Percentiles rank a stretch among this genome's conserved stretches.
These are phyloP conservation scores for Gamarada debralockiae DNA, from an alignment of 495 filamentous ascomycete species.

Conservation along the genomic window DNA sequence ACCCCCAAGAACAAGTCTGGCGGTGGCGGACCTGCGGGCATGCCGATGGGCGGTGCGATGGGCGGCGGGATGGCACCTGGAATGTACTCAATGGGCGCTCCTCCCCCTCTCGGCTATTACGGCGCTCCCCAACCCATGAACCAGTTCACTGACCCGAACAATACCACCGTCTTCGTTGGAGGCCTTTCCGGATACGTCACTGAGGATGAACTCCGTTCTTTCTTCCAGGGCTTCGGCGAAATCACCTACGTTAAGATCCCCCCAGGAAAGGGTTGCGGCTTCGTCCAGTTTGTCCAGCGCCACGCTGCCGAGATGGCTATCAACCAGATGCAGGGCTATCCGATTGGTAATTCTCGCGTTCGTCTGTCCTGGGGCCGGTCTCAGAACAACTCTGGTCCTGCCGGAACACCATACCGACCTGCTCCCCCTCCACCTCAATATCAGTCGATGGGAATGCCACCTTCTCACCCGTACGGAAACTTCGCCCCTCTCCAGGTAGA, in stretches of 20 bases:
- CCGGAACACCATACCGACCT: constrained; percentile 94
- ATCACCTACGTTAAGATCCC: constrained; percentile 99
- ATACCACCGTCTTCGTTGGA: constrained; percentile 98
- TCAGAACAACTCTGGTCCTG: constrained; percentile 98
- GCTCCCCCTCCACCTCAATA: constrained; percentile 85
- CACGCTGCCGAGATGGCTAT: constrained; percentile 99
- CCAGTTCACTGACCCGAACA: constrained; percentile 99
- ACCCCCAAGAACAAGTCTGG: constrained; percentile 91
- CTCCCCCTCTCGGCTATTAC: constrained; percentile 72
- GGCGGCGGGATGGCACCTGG: constrained; percentile 41
- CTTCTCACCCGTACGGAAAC: constrained; percentile 50
- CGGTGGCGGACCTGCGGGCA: constrained; percentile 48
- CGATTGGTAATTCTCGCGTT: constrained; percentile 97
- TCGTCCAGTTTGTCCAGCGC: constrained; percentile 98
- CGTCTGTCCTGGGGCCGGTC: constrained; percentile 95
- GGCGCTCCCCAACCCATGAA: constrained; percentile 94
- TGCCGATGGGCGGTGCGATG: constrained; percentile 38
- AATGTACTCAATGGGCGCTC: constrained; percentile 66
- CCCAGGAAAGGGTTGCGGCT: constrained; percentile 97
- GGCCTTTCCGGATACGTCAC: constrained; percentile 98
- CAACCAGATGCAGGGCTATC: constrained; percentile 99
- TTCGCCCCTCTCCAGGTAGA: constrained; percentile 30
- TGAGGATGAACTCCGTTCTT: constrained; percentile 97
- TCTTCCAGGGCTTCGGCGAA: constrained; percentile 99
- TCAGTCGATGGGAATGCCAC: constrained; percentile 81